phyloP scores from a whole-genome alignment of 1,284 basidiomycete genomes.

The Rhodotorula sp. region DNA sequence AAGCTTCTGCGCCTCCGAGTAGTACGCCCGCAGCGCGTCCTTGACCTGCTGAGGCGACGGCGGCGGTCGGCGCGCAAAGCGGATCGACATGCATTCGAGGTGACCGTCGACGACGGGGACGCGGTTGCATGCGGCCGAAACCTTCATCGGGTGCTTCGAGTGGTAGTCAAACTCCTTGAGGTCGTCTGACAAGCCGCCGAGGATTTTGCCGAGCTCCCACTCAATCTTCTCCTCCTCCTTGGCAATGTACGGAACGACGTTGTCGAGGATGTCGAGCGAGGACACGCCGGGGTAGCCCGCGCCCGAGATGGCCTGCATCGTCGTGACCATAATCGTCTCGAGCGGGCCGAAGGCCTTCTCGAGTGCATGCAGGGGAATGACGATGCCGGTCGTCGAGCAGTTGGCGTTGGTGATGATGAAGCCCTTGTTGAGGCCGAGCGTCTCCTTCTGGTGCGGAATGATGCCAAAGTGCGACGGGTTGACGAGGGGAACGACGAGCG shows the following conservation, averaged over 20 bases:
- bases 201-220: conserved; percentile 96
- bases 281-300: conserved; percentile 94
- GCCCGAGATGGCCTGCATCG: conserved; percentile 96
- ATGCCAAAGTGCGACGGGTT: conserved; percentile 86
- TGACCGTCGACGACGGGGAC: conserved; percentile 93
- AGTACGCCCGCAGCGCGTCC: conserved; percentile 73
- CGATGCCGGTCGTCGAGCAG: conserved; percentile 93
- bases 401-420: conserved; percentile 99
- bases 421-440: conserved; percentile 75
- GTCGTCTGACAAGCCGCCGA: conserved; percentile 69
- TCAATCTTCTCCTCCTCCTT: conserved; percentile 92
- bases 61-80: conserved; percentile 75
- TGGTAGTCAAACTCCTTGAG: conserved; percentile 79
- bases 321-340: conserved; percentile 85
- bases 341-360: conserved; percentile 91
- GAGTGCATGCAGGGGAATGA: conserved; percentile 87
- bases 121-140: conserved; percentile 88
- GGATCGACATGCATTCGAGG: conserved; percentile 79
- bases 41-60: conserved; percentile 85
- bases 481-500: conserved; percentile 94
- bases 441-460: conserved; percentile 73
- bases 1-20: conserved; percentile 73
- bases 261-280: conserved; percentile 90
- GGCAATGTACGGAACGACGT: conserved; percentile 90
- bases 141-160: conserved; percentile 68